Evolutionary conservation across 371 early-diverging fungal species (phyloP), one percentile per base, ranked within the genome.

Genomic region (Chytridium lagenaria): DNA sequence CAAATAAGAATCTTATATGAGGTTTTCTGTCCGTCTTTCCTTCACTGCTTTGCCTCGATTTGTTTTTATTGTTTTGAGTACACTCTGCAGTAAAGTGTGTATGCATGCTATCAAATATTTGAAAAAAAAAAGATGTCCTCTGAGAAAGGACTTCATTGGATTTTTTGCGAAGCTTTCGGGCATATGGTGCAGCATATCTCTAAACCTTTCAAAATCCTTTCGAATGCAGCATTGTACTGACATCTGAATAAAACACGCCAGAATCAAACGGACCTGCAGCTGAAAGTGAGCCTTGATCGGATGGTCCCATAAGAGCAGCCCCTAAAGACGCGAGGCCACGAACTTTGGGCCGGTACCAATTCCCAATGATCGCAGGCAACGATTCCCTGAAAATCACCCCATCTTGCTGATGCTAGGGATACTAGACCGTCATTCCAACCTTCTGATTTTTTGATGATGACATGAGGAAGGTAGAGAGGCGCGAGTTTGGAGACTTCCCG

Each of bases 401-500:
- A 97, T 73, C 84, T 85, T 2, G 96, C 95, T 69, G 90, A 89
- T 16, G 86, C 75, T 12, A 93, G 71, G 26, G 90, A 88, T 1
- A 97, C 97, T 44, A 97, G 78, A n/a, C 97, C 97, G 78, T 97
- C 97, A 77, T 97, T 97, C 0, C 87, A 86, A 12, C 96, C 97
- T 77, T 95, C 96, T n/a, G 84, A 83, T 31, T 80, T 80, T 38
- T 86, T 82, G 55, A 95, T 87, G 51, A 95, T 85, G 26, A 73
- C 51, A 57, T 80, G 75, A 23, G 81, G 73, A 37, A 84, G 74
- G 57, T 67, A 69, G 0, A 83, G 78, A 16, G 78, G 81, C 12
- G 91, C 55, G 0, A 80, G 74, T 88, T 82, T 22, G 86, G 86
- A 7, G 83, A 87, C 57, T 77, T 83, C 86, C 86, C 90, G 49